phyloP scores from a whole-genome alignment of 306 rosid genomes.

The Citrullus mucosospermus region DNA sequence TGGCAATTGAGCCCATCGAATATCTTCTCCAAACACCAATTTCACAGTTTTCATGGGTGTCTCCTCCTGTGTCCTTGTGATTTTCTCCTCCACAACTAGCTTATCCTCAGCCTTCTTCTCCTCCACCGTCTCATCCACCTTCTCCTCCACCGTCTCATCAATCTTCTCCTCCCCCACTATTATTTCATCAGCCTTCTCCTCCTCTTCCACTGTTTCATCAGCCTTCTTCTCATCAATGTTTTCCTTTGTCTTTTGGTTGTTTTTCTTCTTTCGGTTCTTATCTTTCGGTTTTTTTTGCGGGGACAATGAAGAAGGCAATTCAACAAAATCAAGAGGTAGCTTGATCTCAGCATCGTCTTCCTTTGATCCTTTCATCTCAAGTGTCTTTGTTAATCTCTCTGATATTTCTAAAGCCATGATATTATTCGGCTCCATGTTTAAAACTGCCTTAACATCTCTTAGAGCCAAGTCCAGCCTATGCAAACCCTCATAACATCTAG shows the following conservation, averaged over 20 bases:
- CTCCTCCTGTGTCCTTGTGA: constrained; percentile 25
- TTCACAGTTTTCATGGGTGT: constrained; percentile 46
- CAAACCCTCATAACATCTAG: constrained; percentile 83
- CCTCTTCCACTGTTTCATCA: constrained; percentile 14
- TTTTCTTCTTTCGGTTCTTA: constrained; percentile 54
- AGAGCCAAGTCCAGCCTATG: constrained; percentile 76
- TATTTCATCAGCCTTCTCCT: background rate
- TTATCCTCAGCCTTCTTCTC: constrained; percentile 51
- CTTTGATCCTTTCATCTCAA: constrained; percentile 53
- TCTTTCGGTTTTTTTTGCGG: constrained; percentile 30
- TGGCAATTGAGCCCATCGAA: constrained; percentile 68
- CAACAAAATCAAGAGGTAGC: constrained; percentile 64
- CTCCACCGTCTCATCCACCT: constrained; percentile 27
- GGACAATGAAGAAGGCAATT: constrained; percentile 22
- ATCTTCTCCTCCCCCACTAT: constrained; percentile 22
- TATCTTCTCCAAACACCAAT: constrained; percentile 80
- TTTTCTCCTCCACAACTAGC: constrained; percentile 54
- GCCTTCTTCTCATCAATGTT: constrained; percentile 3
- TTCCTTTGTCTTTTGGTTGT: constrained; percentile 22
- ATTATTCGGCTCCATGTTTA: constrained; percentile 67
- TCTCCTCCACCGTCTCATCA: constrained; percentile 19
- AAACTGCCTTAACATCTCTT: constrained; percentile 52
- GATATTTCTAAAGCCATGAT: constrained; percentile 68
- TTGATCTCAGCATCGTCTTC: constrained; percentile 45
- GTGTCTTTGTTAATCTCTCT: constrained; percentile 46